phyloP scores from a whole-genome alignment of 345 rosid genomes.

The Theobroma cacao region DNA sequence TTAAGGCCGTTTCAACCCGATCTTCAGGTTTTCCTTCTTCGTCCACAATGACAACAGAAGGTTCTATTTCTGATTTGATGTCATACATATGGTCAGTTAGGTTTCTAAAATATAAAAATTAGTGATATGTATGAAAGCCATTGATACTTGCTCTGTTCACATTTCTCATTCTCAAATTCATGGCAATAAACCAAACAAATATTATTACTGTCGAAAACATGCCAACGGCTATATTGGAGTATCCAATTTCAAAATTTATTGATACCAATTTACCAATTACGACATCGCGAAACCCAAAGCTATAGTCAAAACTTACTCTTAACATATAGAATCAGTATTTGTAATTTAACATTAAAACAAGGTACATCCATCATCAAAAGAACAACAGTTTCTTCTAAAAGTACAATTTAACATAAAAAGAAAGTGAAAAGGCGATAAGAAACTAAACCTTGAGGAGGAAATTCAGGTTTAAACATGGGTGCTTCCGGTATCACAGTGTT shows the following conservation, averaged over 20 bases:
- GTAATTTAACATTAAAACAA: not conserved
- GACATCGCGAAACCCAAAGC: not conserved
- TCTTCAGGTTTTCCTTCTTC: constrained; percentile 68
- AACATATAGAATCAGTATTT: not conserved
- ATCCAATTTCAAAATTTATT: not conserved
- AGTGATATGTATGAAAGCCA: not conserved
- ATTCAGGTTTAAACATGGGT: constrained; percentile 90
- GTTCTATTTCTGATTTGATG: constrained; percentile 55
- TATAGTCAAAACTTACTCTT: not conserved
- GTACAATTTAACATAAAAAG: not conserved
- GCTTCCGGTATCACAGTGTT: constrained; percentile 70
- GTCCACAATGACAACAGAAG: constrained; percentile 38
- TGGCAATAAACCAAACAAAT: not conserved
- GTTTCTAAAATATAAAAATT: not conserved
- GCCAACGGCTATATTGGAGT: not conserved
- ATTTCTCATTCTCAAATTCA: not conserved
- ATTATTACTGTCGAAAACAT: not conserved
- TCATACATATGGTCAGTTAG: not conserved
- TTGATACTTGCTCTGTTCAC: not conserved
- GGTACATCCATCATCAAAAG: not conserved
- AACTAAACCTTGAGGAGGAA: constrained; percentile 68
- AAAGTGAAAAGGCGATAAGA: not conserved
- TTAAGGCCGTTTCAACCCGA: constrained; percentile 59
- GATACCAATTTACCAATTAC: not conserved
- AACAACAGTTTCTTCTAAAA: not conserved